These are phyloP conservation scores for Cudoniella acicularis DNA, from an alignment of 495 filamentous ascomycete genomes.

Conservation along the genomic window DNA sequence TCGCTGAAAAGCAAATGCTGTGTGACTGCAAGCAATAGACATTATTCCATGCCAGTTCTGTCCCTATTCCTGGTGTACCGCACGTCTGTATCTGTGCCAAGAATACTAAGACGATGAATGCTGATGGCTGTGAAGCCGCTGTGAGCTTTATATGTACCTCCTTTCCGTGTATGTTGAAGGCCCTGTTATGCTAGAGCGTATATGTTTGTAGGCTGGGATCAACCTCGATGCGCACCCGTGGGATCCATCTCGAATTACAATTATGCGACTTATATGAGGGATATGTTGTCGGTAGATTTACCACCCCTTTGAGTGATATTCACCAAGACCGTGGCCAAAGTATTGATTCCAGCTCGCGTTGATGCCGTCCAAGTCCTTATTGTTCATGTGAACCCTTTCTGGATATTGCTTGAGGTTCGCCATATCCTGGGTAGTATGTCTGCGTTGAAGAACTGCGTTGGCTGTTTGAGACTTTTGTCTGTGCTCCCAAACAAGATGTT, in stretches of 20 bases:
- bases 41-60: slow-evolving; percentile 20
- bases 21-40: slow-evolving; percentile 11
- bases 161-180: slow-evolving; percentile 10
- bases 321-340: slow-evolving; percentile 41
- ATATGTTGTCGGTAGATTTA: slow-evolving; percentile 24
- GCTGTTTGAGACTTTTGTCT: slow-evolving; percentile 87
- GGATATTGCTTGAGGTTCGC: slow-evolving; percentile 80
- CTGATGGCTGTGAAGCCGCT: slow-evolving; percentile 27
- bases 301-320: slow-evolving; percentile 53
- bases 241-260: slow-evolving; percentile 10
- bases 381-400: slow-evolving; percentile 45
- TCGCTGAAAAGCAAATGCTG: slow-evolving; percentile 24
- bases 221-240: slow-evolving; percentile 11
- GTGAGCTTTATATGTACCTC: slow-evolving; percentile 23
- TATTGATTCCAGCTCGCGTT: slow-evolving; percentile 50
- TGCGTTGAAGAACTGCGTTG: slow-evolving; percentile 82
- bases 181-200: slow-evolving; percentile 20
- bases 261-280: slow-evolving; percentile 19
- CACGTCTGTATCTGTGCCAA: slow-evolving; percentile 25
- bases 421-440: slow-evolving; percentile 87
- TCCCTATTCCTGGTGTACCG: slow-evolving; percentile 6
- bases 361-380: slow-evolving; percentile 38
- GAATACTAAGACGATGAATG: slow-evolving; percentile 20
- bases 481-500: slow-evolving; percentile 79
- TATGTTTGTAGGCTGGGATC: slow-evolving; percentile 11